Evolutionary conservation across 169 alveolate species (phyloP).

Genomic region (Plasmodium gonderi): DNA sequence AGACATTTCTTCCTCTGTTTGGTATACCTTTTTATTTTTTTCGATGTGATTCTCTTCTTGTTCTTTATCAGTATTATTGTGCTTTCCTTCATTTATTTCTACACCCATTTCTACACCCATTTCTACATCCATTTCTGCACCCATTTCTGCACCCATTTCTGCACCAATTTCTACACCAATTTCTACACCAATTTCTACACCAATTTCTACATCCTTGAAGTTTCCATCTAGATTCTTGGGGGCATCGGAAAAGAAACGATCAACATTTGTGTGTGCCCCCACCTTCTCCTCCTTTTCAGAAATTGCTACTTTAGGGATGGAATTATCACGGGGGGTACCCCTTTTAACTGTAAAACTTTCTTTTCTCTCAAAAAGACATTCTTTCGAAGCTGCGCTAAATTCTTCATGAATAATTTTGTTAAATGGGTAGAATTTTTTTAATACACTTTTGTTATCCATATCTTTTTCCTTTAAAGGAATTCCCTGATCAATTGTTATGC

Average conservation of each 20-base stretch:
- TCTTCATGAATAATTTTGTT: background rate
- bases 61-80: background rate
- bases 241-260: too few species aligned
- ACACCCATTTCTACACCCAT: too few species aligned
- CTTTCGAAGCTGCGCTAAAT: background rate
- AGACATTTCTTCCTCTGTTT: background rate
- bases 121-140: too few species aligned
- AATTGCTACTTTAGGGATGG: background rate
- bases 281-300: background rate
- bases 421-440: background rate
- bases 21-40: background rate
- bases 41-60: background rate
- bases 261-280: background rate
- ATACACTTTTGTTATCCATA: background rate
- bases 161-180: too few species aligned
- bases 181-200: too few species aligned
- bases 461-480: background rate
- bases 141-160: too few species aligned
- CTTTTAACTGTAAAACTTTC: background rate
- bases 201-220: too few species aligned
- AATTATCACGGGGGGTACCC: background rate
- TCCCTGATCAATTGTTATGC: background rate
- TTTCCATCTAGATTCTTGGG: too few species aligned
- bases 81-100: background rate
- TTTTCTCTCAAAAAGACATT: background rate